Evolutionary conservation across 306 rosid species (phyloP).

Genomic region (Rubus idaeus): DNA sequence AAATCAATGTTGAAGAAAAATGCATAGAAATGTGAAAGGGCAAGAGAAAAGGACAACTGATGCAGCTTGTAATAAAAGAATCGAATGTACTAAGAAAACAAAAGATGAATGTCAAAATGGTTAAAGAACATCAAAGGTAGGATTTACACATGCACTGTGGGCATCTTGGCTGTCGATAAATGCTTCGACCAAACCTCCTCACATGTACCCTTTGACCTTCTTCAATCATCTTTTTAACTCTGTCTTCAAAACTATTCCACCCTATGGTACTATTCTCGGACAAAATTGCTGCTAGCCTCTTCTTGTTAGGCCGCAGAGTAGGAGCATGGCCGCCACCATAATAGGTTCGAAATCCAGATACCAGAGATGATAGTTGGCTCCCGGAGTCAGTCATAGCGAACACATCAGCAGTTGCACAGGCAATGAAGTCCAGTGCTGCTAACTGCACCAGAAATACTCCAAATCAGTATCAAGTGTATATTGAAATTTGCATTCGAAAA

Average conservation of each 20-base stretch:
- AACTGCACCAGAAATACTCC: slow-evolving; percentile 49
- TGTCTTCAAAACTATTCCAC: slow-evolving; percentile 66
- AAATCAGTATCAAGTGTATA: neutral
- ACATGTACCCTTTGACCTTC: slow-evolving; percentile 64
- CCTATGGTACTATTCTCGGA: slow-evolving; percentile 57
- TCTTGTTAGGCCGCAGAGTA: slow-evolving; percentile 83
- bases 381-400: slow-evolving; percentile 98
- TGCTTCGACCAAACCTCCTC: slow-evolving; percentile 73
- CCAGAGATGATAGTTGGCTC: slow-evolving; percentile 94
- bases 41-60: neutral
- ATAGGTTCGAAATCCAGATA: slow-evolving; percentile 87
- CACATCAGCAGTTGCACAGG: slow-evolving; percentile 89
- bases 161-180: slow-evolving; percentile 78
- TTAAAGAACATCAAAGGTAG: neutral
- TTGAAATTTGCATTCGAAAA: neutral
- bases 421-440: slow-evolving; percentile 93
- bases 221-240: slow-evolving; percentile 84
- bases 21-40: neutral
- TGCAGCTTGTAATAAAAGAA: neutral
- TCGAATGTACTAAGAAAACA: neutral
- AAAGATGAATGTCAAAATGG: neutral
- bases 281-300: slow-evolving; percentile 75
- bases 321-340: slow-evolving; percentile 69
- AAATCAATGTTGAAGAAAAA: neutral
- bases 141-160: slow-evolving; percentile 83